A percentile compares a stretch with the other conserved stretches of the same genome.
These are phyloP conservation scores for Protomyces arabidopsidicola DNA, from an alignment of 1,139 yeast genomes.

Conservation along the genomic window DNA sequence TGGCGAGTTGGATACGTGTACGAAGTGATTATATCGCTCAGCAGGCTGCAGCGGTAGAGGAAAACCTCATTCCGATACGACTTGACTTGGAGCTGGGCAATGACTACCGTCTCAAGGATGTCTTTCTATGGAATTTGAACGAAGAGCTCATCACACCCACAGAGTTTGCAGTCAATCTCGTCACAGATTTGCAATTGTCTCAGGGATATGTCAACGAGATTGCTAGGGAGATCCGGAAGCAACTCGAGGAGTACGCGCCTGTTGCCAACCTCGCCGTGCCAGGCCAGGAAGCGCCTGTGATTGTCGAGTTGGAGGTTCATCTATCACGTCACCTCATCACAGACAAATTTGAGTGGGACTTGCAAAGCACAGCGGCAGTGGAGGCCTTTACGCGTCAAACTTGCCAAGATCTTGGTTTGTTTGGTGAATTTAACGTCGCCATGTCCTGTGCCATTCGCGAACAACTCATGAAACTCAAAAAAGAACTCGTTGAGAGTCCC, in stretches of 20 bases:
- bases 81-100: constrained; percentile 59
- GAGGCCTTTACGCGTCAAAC: constrained; percentile 77
- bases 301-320: constrained; percentile 76
- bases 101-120: constrained; percentile 57
- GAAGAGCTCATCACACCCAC: constrained; percentile 69
- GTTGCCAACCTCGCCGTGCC: constrained; percentile 62
- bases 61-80: constrained; percentile 69
- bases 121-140: constrained; percentile 83
- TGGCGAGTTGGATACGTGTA: constrained; percentile 24
- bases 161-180: constrained; percentile 71
- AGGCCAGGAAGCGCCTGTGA: constrained; percentile 56
- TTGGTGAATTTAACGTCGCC: constrained; percentile 84
- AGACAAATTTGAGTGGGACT: constrained; percentile 94
- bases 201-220: constrained; percentile 57
- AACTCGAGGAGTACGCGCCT: constrained; percentile 68
- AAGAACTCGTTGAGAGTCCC: constrained; percentile 76
- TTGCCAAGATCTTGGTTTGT: constrained; percentile 76
- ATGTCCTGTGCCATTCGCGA: constrained; percentile 86
- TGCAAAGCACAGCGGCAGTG: constrained; percentile 62
- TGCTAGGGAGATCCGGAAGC: constrained; percentile 67
- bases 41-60: constrained; percentile 31
- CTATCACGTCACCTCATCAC: constrained; percentile 79
- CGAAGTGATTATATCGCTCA: constrained; percentile 18
- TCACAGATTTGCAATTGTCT: constrained; percentile 79
- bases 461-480: constrained; percentile 65